Evolutionary conservation across 495 filamentous ascomycete species (phyloP), one percentile per base, ranked within the genome.

Genomic region (Penicillium ochrochloron): DNA sequence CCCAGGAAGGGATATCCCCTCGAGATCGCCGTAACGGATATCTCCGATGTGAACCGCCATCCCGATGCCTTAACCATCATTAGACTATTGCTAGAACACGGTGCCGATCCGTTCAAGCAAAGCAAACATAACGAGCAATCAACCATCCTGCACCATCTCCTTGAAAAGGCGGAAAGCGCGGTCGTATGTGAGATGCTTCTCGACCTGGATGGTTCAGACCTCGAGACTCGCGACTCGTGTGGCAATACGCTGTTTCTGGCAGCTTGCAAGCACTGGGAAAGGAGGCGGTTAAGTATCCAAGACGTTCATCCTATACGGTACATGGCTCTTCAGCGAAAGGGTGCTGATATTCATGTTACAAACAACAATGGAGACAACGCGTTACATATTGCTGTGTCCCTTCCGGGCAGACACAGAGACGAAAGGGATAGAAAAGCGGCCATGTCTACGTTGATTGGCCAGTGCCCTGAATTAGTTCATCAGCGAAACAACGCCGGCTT

Each of bases 41-140:
- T 21, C 37, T 46, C 34, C 35, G 41, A 44, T n/a, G 27, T 35
- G 19, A 23, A 48, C 19, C 42, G 42, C 9, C 19, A 10, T 19
- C n/a, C 1, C 1, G n/a, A 23, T 2, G 42, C 15, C 34, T 14
- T 35, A 14, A 27, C 42, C 14, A 34, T 60, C 27, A 4, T 51
- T 31, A 60, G 19, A 8, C 29, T 60, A 19, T n/a, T 60, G 14
- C 33, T 60, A 25, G 58, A 34, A n/a, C n/a, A 52, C 21, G 44
- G 44, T 51, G 58, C 58, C 23, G 19, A 60, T 29, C 42, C 58
- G 35, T 60, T 48, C 58, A 60, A 60, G 29, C 27, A 29, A 60
- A 51, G 42, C 10, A 51, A 41, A 34, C 29, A 17, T 34, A n/a
- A 57, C 21, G 33, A 41, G 35, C 3, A 42, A 35, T 15, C 17